Percentiles rank a stretch among this genome's conserved stretches.
Evolutionary conservation across 1,284 basidiomycete genomes (phyloP).

Genomic region (Lentinula novae-zelandiae): DNA sequence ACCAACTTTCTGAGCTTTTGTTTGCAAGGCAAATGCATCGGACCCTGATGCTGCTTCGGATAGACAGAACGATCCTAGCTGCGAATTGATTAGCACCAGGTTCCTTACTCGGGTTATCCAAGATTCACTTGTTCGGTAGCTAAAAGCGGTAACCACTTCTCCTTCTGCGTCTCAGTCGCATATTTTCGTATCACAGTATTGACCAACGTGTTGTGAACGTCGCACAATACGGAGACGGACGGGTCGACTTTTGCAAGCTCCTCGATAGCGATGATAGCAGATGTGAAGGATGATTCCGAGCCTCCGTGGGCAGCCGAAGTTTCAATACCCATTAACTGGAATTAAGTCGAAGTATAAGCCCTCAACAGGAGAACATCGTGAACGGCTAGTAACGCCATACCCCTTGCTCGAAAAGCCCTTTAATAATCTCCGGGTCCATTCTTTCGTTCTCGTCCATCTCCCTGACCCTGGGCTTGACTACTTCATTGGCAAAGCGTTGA

Average conservation of each 20-base stretch:
- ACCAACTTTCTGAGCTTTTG: constrained; percentile 84
- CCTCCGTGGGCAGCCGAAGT: constrained; percentile 84
- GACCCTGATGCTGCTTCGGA: constrained; percentile 93
- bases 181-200: constrained; percentile 93
- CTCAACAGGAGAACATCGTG: neutral
- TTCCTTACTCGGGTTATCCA: neutral
- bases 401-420: constrained; percentile 93
- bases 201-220: constrained; percentile 98
- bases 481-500: constrained; percentile 83
- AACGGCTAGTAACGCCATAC: constrained; percentile 42
- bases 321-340: constrained; percentile 95
- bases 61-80: constrained; percentile 96
- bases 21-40: constrained; percentile 96
- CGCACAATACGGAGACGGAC: constrained; percentile 93
- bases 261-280: constrained; percentile 95
- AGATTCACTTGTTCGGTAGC: constrained; percentile 67
- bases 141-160: constrained; percentile 87
- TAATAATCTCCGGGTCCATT: constrained; percentile 90
- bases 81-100: neutral
- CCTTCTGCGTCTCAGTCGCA: constrained; percentile 81
- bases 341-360: neutral
- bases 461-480: constrained; percentile 86
- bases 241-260: constrained; percentile 96
- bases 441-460: constrained; percentile 98
- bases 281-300: constrained; percentile 88